Conservation (phyloP, 768 basidiomycete genomes). For the Tylopilus subfusipes region DNA sequence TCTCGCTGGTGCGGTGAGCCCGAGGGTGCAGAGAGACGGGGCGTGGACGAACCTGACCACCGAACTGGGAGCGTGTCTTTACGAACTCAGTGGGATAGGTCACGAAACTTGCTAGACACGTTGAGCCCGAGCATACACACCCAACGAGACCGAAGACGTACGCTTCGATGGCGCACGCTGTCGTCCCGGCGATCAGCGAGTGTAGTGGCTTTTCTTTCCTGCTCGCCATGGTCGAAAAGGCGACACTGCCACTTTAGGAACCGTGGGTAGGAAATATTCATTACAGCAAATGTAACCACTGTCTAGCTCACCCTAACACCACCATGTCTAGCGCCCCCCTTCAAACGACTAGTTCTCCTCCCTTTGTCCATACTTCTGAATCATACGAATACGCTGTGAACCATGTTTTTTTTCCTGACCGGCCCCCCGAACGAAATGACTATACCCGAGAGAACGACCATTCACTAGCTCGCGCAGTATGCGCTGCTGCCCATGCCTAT, state of each 20-base stretch:
- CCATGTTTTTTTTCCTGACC: background rate
- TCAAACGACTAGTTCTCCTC: too few relatives aligned
- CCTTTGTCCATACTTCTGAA: background rate
- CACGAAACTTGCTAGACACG: slow-evolving; percentile 55
- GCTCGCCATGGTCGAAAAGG: slow-evolving; percentile 37
- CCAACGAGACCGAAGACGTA: slow-evolving; percentile 36
- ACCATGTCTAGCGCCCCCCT: too few relatives aligned
- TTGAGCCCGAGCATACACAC: slow-evolving; percentile 23
- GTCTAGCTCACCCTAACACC: too few relatives aligned
- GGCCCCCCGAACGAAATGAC: background rate
- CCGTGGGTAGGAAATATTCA: too few relatives aligned
- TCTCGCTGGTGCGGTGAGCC: slow-evolving; percentile 45
- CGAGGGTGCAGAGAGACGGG: background rate
- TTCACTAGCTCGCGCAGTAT: background rate
- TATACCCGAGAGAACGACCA: background rate
- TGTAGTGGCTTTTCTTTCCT: slow-evolving; percentile 81
- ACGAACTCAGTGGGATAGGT: slow-evolving; percentile 94
- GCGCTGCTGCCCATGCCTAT: background rate
- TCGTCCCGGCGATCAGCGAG: slow-evolving; percentile 86
- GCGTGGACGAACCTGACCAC: slow-evolving; percentile 56
- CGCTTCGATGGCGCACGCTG: slow-evolving; percentile 93
- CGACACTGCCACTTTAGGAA: slow-evolving; percentile 4
- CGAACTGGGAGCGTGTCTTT: slow-evolving; percentile 92
- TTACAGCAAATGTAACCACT: too few relatives aligned
- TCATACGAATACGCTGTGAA: background rate